Base-by-base conservation (phyloP, 2,329 filamentous ascomycete genomes). In the Venturia aucupariae region DNA sequence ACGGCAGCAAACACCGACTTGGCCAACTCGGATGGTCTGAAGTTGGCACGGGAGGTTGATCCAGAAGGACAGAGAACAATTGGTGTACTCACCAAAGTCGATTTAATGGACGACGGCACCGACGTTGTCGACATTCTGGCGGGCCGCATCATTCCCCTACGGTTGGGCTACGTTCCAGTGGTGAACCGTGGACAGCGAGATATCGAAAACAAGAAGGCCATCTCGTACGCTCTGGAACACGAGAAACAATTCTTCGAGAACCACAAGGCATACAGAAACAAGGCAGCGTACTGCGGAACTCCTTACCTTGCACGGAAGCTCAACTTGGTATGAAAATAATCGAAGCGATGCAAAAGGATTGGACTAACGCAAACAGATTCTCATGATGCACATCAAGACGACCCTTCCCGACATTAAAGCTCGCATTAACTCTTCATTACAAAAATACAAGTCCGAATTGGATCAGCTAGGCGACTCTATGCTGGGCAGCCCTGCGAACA, bases 351-450 rank as follows among this genome's bases (percentile, higher is more conserved):
- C 22, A 6, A 27, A n/a, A 10, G 22, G 46, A n/a, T 27, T 22
- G 60, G 42, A 27, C 41, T 59, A 27, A 67, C 73, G 76, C 68
- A 39, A 61, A 17, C 72, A 85, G 83, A 97, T 99, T 73, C 84
- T 99, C 70, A 97, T 99, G 93, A 99, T 99, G 94, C 94, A 99
- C 81, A 99, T 99, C 82, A 99, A 99, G 80, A 93, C 99, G 80
- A 99, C 94, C 1, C 84, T 99, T 17, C 94, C 94, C 48, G 94
- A 99, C 74, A 99, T 99, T 82, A 99, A 99, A 80, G 91, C 90
- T 17, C 89, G 95, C 68, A 99, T 99, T 71, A 85, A 90, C n/a
- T 89, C 90, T 69, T 97, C 93, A 17, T 81, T 99, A 66, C 88
- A 92, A 74, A 99, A 99, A 75, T 99, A 99, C 77, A 82, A 85